Percentiles rank a stretch among this genome's conserved stretches.
Conservation (phyloP, 164 flowering plant genomes). For the Berberis vulgaris region DNA sequence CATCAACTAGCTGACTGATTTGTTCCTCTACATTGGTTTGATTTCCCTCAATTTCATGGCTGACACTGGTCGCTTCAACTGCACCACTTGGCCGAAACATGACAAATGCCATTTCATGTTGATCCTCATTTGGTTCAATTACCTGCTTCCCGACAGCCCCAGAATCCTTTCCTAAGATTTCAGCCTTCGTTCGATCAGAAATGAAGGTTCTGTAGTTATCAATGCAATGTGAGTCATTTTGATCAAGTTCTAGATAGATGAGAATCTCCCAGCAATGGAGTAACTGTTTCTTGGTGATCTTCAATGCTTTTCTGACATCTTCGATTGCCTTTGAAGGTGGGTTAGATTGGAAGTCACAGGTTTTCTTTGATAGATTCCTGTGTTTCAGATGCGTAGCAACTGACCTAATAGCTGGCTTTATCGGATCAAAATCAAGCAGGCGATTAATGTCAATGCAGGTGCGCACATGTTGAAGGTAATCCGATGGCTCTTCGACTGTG, state of each 20-base stretch:
- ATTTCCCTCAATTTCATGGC: constrained; percentile 32
- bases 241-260: constrained; percentile 59
- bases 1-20: constrained; percentile 61
- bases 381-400: constrained; percentile 27
- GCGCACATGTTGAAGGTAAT: constrained; percentile 71
- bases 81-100: constrained; percentile 44
- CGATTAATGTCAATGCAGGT: constrained; percentile 57
- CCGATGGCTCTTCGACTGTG: constrained; percentile 84
- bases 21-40: constrained; percentile 57
- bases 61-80: constrained; percentile 19
- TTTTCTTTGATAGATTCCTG: constrained; percentile 49
- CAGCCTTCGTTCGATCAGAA: constrained; percentile 43
- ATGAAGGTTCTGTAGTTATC: constrained; percentile 50
- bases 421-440: constrained; percentile 32
- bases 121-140: constrained; percentile 54
- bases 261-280: constrained; percentile 90
- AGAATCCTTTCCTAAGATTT: constrained; percentile 66
- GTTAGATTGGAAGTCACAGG: constrained; percentile 21
- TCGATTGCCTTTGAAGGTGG: constrained; percentile 52
- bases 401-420: constrained; percentile 13
- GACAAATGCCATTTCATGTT: constrained; percentile 66
- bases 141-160: constrained; percentile 52
- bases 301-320: constrained; percentile 49
- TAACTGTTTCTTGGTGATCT: constrained; percentile 86
- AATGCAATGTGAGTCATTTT: constrained; percentile 35